Percentiles rank a stretch among this genome's conserved stretches.
Evolutionary conservation across 345 rosid genomes (phyloP).

Genomic region (Gossypium rotundifolium): DNA sequence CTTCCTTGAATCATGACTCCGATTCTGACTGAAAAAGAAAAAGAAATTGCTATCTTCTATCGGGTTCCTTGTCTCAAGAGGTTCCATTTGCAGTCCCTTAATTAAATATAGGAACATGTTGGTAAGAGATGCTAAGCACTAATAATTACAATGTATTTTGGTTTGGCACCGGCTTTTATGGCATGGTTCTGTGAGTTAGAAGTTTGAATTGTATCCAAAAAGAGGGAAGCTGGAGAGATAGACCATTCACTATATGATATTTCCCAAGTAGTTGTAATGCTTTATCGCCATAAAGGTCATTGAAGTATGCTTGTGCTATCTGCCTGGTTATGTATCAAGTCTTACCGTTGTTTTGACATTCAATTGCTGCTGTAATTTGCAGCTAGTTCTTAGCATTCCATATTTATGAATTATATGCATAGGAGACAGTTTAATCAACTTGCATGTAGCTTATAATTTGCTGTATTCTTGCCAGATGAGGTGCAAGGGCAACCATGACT

Average conservation of each 20-base stretch:
- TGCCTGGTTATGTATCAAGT: too few species aligned
- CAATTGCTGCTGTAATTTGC: not conserved
- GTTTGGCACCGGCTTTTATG: not conserved
- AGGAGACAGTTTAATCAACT: not conserved
- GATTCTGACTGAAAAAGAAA: conserved; percentile 67
- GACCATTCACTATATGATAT: not conserved
- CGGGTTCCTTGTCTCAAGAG: not conserved
- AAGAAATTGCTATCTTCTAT: not conserved
- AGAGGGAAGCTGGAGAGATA: not conserved
- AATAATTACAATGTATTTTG: not conserved
- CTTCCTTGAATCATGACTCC: conserved; percentile 50
- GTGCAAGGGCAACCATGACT: not conserved
- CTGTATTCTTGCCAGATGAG: not conserved
- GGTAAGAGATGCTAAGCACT: not conserved
- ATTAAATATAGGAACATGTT: not conserved
- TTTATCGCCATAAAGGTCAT: too few species aligned
- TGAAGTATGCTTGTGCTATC: too few species aligned
- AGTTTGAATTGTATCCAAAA: not conserved
- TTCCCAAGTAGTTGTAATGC: not conserved
- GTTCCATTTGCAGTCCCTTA: not conserved
- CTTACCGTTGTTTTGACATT: too few species aligned
- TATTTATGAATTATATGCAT: not conserved
- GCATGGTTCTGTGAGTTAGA: not conserved
- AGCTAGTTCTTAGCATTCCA: not conserved
- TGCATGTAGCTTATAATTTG: not conserved